Conservation (phyloP, 768 basidiomycete genomes). For the Coprinopsis cinerea region DNA sequence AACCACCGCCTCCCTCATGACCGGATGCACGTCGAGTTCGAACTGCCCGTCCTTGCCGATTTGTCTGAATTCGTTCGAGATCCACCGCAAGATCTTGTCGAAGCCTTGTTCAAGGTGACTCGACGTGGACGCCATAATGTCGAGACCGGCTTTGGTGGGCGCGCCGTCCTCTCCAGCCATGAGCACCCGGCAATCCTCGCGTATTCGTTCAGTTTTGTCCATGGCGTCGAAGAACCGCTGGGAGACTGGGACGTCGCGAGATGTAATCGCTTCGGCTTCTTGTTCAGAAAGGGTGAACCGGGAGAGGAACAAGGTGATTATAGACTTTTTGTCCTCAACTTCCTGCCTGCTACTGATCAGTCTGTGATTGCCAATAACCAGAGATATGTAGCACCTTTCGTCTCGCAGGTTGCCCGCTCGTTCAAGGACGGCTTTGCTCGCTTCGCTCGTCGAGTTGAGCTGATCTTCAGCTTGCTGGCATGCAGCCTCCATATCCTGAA, state of each 20-base stretch:
- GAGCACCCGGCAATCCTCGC: slow-evolving; percentile 78
- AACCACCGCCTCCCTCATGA: slow-evolving; percentile 66
- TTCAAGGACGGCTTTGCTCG: slow-evolving; percentile 75
- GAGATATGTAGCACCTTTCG: slow-evolving; percentile 49
- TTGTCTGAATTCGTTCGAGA: slow-evolving; percentile 77
- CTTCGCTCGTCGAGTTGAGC: slow-evolving; percentile 65
- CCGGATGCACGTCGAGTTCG: slow-evolving; percentile 59
- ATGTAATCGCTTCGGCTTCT: slow-evolving; percentile 70
- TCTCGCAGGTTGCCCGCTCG: slow-evolving; percentile 70
- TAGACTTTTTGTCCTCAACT: slow-evolving; percentile 64
- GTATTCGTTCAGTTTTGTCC: slow-evolving; percentile 79
- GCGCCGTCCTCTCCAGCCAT: slow-evolving; percentile 76
- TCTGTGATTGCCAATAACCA: background rate
- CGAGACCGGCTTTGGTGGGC: slow-evolving; percentile 71
- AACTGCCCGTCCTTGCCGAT: slow-evolving; percentile 71
- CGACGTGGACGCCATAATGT: slow-evolving; percentile 83
- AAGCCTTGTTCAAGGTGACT: slow-evolving; percentile 84
- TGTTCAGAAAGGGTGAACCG: slow-evolving; percentile 78
- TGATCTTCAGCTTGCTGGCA: slow-evolving; percentile 84
- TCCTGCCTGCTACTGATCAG: slow-evolving; percentile 41
- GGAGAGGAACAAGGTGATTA: slow-evolving; percentile 73
- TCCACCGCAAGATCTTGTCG: slow-evolving; percentile 84
- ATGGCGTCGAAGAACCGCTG: slow-evolving; percentile 76
- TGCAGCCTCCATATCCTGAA: slow-evolving; percentile 70
- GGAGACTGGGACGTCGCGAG: slow-evolving; percentile 73